phyloP scores from a whole-genome alignment of 2,329 filamentous ascomycete species.

The Chaetomium sp. region DNA sequence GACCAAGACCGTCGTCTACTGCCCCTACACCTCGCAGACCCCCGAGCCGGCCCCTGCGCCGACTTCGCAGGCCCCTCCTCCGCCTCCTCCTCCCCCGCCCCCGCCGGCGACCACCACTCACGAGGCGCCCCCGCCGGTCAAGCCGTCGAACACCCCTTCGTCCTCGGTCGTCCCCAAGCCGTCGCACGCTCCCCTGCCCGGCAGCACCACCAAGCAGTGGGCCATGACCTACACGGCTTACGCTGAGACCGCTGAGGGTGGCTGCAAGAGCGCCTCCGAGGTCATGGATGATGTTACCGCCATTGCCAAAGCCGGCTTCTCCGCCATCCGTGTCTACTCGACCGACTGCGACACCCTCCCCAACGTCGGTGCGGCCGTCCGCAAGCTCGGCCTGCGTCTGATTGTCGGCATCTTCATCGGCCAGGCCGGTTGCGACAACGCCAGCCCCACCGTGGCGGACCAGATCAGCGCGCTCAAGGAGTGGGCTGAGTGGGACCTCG shows the following conservation, averaged over 20 bases:
- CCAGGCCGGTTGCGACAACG: slow-evolving; percentile 51
- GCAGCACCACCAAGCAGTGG: slow-evolving; percentile 50
- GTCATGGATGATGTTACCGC: slow-evolving; percentile 54
- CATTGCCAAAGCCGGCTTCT: slow-evolving; percentile 63
- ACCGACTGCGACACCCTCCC: slow-evolving; percentile 81
- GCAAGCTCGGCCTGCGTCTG: slow-evolving; percentile 63
- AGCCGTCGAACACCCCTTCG: slow-evolving; percentile 22
- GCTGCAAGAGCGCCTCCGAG: slow-evolving; percentile 57
- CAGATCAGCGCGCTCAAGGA: slow-evolving; percentile 68
- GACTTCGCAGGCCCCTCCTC: slow-evolving; percentile 21
- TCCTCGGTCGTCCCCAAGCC: neutral
- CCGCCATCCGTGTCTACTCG: slow-evolving; percentile 74
- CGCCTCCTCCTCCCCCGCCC: slow-evolving; percentile 18
- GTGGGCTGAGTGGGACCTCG: slow-evolving; percentile 69
- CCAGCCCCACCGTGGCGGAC: slow-evolving; percentile 54
- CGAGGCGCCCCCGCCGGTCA: slow-evolving; percentile 11
- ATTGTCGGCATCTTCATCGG: slow-evolving; percentile 87
- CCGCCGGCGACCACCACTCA: neutral
- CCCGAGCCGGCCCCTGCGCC: slow-evolving; percentile 25
- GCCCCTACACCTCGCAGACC: slow-evolving; percentile 53
- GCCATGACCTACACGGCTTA: slow-evolving; percentile 80
- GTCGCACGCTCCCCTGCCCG: slow-evolving; percentile 23
- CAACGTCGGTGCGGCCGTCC: slow-evolving; percentile 64
- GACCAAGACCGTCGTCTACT: slow-evolving; percentile 62
- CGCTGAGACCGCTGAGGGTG: slow-evolving; percentile 37